phyloP scores from a whole-genome alignment of 768 basidiomycete genomes.

The Tricholoma flavovirens region DNA sequence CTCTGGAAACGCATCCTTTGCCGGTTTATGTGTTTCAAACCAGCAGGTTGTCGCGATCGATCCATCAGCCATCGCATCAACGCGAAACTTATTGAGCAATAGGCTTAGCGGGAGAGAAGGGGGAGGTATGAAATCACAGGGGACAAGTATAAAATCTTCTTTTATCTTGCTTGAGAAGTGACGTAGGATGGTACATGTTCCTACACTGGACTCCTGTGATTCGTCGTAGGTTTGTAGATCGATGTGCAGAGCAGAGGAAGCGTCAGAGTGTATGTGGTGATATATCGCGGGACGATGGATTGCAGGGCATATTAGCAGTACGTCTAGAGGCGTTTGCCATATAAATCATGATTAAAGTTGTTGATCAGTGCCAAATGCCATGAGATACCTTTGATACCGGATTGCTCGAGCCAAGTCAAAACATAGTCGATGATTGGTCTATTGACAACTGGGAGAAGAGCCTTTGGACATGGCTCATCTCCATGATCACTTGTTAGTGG shows the following conservation, averaged over 20 bases:
- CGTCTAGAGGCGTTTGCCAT: conserved; percentile 44
- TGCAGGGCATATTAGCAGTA: conserved; percentile 80
- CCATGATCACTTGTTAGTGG: conserved; percentile 76
- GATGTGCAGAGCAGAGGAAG: conserved; percentile 54
- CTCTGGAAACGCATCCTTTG: conserved; percentile 52
- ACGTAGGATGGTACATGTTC: conserved; percentile 70
- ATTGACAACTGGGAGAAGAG: conserved; percentile 83
- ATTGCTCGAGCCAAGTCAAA: conserved; percentile 81
- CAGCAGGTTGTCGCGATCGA: conserved; percentile 65
- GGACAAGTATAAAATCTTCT: conserved; percentile 83
- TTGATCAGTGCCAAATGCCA: not conserved
- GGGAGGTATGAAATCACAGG: conserved; percentile 88
- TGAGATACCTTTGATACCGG: conserved; percentile 71
- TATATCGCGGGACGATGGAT: conserved; percentile 71
- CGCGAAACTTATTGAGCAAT: conserved; percentile 79
- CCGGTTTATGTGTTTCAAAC: conserved; percentile 44
- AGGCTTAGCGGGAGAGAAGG: conserved; percentile 59
- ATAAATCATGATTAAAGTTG: conserved; percentile 2
- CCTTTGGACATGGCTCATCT: conserved; percentile 80
- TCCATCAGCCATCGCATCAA: conserved; percentile 58
- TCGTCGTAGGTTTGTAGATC: conserved; percentile 81
- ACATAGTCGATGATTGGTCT: conserved; percentile 81
- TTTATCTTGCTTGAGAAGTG: conserved; percentile 73
- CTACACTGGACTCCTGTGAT: conserved; percentile 55
- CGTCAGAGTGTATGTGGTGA: conserved; percentile 78